A percentile compares a stretch with the other conserved stretches of the same genome.
Conservation (phyloP, 176 grass and related monocot species). For the Musa itinerans region DNA sequence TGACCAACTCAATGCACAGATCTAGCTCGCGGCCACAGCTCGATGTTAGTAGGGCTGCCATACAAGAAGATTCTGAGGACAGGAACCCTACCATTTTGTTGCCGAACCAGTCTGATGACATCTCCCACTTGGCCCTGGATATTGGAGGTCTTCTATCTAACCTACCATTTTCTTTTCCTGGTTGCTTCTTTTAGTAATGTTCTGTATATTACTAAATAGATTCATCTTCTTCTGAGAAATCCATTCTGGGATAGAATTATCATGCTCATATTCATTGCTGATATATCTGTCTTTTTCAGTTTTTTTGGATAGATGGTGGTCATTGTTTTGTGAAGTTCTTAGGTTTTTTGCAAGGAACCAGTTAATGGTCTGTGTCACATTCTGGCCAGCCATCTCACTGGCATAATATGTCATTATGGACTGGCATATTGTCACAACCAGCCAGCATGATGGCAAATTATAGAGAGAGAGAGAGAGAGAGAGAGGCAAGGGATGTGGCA, state of each 20-base stretch:
- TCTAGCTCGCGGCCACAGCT: slow-evolving; percentile 82
- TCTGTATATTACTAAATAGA: not conserved
- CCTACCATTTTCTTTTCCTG: not conserved
- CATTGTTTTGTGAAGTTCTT: not conserved
- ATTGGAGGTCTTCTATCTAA: slow-evolving; percentile 54
- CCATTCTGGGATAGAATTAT: not conserved
- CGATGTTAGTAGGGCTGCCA: slow-evolving; percentile 84
- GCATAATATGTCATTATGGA: not conserved
- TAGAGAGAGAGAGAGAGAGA: not conserved
- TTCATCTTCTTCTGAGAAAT: not conserved
- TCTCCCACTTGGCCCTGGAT: slow-evolving; percentile 88
- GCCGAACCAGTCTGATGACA: slow-evolving; percentile 95
- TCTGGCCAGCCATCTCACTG: no score
- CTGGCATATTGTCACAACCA: not conserved
- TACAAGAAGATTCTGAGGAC: slow-evolving; percentile 83
- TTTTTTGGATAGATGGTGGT: not conserved
- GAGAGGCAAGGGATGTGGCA: not conserved
- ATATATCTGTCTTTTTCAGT: not conserved
- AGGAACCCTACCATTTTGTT: slow-evolving; percentile 79
- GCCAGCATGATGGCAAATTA: not conserved
- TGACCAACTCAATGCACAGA: slow-evolving; percentile 32
- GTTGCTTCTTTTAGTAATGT: not conserved
- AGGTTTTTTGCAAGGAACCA: no score
- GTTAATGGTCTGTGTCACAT: no score
- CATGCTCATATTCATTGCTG: not conserved